Evolutionary conservation across 1,139 yeast species (phyloP).

Genomic region (Debaryomyces fabryi): DNA sequence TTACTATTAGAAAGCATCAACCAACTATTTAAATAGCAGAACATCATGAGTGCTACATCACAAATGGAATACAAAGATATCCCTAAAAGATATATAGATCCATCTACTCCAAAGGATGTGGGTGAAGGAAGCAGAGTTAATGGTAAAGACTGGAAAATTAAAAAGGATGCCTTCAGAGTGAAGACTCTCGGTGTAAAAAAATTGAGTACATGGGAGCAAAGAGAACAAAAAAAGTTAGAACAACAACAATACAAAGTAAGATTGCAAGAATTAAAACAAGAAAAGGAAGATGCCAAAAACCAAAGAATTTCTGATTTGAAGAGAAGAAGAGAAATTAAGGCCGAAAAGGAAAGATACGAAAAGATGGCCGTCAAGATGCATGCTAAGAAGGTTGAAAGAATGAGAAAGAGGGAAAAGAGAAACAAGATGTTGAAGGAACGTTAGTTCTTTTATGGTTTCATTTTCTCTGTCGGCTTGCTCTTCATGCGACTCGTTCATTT

Average conservation of each 20-base stretch:
- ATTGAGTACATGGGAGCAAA: slow-evolving; percentile 26
- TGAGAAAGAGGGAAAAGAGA: slow-evolving; percentile 81
- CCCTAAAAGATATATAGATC: slow-evolving; percentile 33
- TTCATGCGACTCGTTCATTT: background rate
- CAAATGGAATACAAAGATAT: slow-evolving; percentile 28
- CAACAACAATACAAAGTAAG: slow-evolving; percentile 53
- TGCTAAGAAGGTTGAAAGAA: slow-evolving; percentile 75
- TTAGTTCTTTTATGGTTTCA: slow-evolving; percentile 22
- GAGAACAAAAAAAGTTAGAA: slow-evolving; percentile 41
- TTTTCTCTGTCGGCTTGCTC: background rate
- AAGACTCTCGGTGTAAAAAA: slow-evolving; percentile 33
- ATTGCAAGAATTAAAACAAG: slow-evolving; percentile 60
- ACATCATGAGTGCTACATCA: slow-evolving; percentile 30
- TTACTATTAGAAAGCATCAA: background rate
- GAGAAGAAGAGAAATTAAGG: slow-evolving; percentile 69
- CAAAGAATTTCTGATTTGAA: slow-evolving; percentile 56
- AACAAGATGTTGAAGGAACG: slow-evolving; percentile 76
- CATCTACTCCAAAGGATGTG: slow-evolving; percentile 28
- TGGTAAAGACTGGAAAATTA: slow-evolving; percentile 61
- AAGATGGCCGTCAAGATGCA: slow-evolving; percentile 73
- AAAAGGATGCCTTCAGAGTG: slow-evolving; percentile 53
- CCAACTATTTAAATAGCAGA: background rate
- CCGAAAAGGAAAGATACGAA: slow-evolving; percentile 74
- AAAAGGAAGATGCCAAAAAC: slow-evolving; percentile 57
- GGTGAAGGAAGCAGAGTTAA: slow-evolving; percentile 51